A percentile compares a stretch with the other conserved stretches of the same genome.
Conservation (phyloP, 1,139 yeast species). For the Candida labiduridarum region DNA sequence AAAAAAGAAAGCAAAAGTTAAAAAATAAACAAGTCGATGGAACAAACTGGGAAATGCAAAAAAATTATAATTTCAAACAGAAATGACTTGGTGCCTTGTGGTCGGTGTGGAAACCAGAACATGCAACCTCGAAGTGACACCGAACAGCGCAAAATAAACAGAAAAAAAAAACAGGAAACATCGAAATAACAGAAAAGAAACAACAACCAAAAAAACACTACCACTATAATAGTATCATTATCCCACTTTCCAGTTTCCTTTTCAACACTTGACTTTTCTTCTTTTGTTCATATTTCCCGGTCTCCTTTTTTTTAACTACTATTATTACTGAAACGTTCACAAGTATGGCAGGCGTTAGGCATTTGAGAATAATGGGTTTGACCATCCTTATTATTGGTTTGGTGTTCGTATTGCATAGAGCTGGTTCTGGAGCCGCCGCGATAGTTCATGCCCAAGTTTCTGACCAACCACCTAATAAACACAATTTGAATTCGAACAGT, state of each 20-base stretch:
- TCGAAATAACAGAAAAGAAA: slow-evolving; percentile 2
- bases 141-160: not conserved
- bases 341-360: slow-evolving; percentile 21
- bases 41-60: not conserved
- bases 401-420: slow-evolving; percentile 20
- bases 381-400: slow-evolving; percentile 19
- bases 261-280: not conserved
- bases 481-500: slow-evolving; percentile 7
- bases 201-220: not conserved
- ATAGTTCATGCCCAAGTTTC: slow-evolving; percentile 18
- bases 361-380: slow-evolving; percentile 22
- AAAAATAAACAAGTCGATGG: not conserved
- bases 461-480: slow-evolving; percentile 16
- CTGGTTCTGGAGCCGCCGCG: slow-evolving; percentile 15
- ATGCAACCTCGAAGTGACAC: not conserved
- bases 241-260: not conserved
- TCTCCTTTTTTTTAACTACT: not conserved
- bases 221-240: not conserved
- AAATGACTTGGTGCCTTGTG: not conserved
- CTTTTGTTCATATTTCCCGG: not conserved
- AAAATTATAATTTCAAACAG: not conserved
- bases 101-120: not conserved
- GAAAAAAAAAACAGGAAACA: not conserved
- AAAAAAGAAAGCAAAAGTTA: not conserved
- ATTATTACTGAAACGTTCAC: not conserved